Conservation (phyloP, 2,329 filamentous ascomycete genomes). For the Epichloe amarillans region DNA sequence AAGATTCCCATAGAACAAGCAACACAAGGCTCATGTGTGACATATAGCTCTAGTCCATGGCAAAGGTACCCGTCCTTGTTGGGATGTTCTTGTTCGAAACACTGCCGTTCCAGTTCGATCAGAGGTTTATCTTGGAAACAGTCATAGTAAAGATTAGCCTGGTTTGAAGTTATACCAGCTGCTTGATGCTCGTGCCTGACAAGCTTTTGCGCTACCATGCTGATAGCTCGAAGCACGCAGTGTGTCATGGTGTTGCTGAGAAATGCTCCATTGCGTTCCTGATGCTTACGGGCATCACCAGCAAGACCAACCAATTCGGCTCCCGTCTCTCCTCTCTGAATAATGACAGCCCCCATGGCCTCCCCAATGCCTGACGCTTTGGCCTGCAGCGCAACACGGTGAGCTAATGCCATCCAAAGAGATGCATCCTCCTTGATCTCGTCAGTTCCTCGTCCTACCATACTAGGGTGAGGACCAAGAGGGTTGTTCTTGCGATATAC, state of each 20-base stretch:
- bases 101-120: constrained; percentile 48
- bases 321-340: constrained; percentile 45
- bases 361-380: constrained; percentile 48
- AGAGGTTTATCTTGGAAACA: constrained; percentile 58
- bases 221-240: constrained; percentile 64
- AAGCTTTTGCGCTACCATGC: constrained; percentile 62
- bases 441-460: constrained; percentile 55
- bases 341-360: constrained; percentile 59
- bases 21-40: constrained; percentile 90
- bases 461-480: constrained; percentile 68
- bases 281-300: constrained; percentile 60
- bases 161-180: constrained; percentile 19
- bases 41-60: constrained; percentile 82
- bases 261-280: constrained; percentile 30
- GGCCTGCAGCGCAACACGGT: constrained; percentile 47
- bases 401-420: constrained; percentile 55
- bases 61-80: constrained; percentile 79
- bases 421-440: constrained; percentile 52
- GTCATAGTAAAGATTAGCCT: constrained; percentile 38
- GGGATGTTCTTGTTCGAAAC: constrained; percentile 51
- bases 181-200: constrained; percentile 39
- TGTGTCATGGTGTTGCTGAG: constrained; percentile 67
- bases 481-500: constrained; percentile 81
- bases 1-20: constrained; percentile 96
- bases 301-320: constrained; percentile 56